Percentiles rank a stretch among this genome's conserved stretches.
These are phyloP conservation scores for Hypoxylon fuscum DNA, from an alignment of 495 filamentous ascomycete genomes.

Conservation along the genomic window DNA sequence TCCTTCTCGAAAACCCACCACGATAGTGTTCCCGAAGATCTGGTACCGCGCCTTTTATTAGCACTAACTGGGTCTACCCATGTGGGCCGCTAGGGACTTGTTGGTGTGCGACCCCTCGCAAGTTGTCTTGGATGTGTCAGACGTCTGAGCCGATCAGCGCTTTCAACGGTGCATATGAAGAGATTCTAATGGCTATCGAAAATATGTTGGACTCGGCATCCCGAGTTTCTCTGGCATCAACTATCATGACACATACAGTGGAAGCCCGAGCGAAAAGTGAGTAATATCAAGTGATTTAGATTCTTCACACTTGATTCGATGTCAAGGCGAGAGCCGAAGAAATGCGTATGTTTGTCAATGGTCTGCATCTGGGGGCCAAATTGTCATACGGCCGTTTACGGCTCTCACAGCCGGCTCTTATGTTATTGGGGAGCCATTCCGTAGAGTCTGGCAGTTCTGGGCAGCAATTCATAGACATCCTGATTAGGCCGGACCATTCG, in stretches of 20 bases:
- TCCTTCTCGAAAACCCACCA: slow-evolving; percentile 20
- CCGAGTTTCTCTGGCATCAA: slow-evolving; percentile 27
- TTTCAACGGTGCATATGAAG: slow-evolving; percentile 12
- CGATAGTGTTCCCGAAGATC: slow-evolving; percentile 44
- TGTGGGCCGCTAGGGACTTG: slow-evolving; percentile 27
- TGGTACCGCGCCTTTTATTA: slow-evolving; percentile 45
- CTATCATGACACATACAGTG: slow-evolving; percentile 5
- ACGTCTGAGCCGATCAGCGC: slow-evolving; percentile 17
- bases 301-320: slow-evolving; percentile 7
- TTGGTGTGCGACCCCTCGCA: slow-evolving; percentile 27
- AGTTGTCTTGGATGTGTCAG: neutral
- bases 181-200: slow-evolving; percentile 3
- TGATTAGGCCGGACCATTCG: neutral
- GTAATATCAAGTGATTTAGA: neutral
- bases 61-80: slow-evolving; percentile 37
- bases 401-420: slow-evolving; percentile 1
- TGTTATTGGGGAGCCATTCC: neutral
- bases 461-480: slow-evolving; percentile 1
- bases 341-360: slow-evolving; percentile 5
- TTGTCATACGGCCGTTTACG: slow-evolving; percentile 3
- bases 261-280: slow-evolving; percentile 6
- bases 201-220: slow-evolving; percentile 25
- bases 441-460: slow-evolving; percentile 1
- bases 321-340: slow-evolving; percentile 17
- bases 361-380: slow-evolving; percentile 13